Evolutionary conservation across 2,329 filamentous ascomycete species (phyloP), one percentile per base, ranked within the genome.

Genomic region (Fusarium penzigii): DNA sequence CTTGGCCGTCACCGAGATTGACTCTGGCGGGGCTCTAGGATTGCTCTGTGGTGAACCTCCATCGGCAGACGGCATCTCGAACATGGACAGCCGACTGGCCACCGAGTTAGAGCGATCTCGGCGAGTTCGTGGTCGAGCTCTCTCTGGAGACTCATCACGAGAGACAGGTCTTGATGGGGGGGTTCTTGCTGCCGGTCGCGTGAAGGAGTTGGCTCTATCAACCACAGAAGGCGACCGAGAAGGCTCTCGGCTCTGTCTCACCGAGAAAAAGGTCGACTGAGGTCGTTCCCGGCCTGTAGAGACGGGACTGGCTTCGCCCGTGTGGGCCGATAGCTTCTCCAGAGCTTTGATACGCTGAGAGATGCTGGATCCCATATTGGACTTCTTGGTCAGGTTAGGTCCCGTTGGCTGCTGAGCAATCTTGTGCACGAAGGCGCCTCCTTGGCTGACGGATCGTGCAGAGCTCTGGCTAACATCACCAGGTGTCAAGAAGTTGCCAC

Each of bases 321-420:
- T 56, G 50, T 67, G 57, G 10, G 79, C 72, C 53, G 86, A 80
- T 59, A 94, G 80, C 70, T 91, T 92, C 68, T 96, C 90, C 48
- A 99, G 78, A 7, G 92, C 92, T 71, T 96, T 95, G 70, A 97
- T 97, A 40, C 94, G 87, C 69, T 93, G 90, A 3, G 93, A 95
- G 55, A 99, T 97, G 61, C 90, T 92, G 9, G 89, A 92, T 8
- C 91, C 92, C 20, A 97, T 83, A 64, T 90, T 94, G 59, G 87
- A 80, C 69, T 92, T 95, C 50, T 68, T 70, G 43, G 80, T 75
- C 45, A 87, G 66, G 46, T 80, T 79, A 13, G 81, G 68, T 13
- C 71, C 71, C 42, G 67, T 70, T 29, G 76, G 71, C 61, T 83
- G 81, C 56, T 80, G 82, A 8, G 75, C 75, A 44, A 81, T 73